phyloP scores from a whole-genome alignment of 306 rosid genomes.

The Glycine soja region DNA sequence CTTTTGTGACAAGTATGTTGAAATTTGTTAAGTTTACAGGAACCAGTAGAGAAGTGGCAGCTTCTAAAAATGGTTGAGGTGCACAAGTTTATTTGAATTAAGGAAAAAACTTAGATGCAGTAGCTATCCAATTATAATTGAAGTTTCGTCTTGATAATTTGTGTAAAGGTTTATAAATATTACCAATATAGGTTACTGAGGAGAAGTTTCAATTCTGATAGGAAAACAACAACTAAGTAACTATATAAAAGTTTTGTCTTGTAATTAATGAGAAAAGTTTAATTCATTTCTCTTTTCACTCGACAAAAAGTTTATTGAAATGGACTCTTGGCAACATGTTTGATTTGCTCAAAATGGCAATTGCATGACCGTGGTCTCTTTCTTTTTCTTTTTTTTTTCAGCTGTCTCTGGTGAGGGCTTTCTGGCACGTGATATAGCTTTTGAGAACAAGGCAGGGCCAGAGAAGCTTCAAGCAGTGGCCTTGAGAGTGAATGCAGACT shows the following conservation, averaged over 20 bases:
- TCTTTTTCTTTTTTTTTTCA: slow-evolving; percentile 26
- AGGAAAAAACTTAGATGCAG: not conserved
- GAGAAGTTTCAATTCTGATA: no score
- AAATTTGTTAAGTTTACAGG: not conserved
- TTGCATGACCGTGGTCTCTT: slow-evolving; percentile 1
- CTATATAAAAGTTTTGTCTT: no score
- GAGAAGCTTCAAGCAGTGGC: slow-evolving; percentile 84
- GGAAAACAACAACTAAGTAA: no score
- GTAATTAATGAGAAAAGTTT: no score
- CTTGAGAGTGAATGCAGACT: slow-evolving; percentile 74
- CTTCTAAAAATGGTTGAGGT: not conserved
- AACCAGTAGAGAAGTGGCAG: not conserved
- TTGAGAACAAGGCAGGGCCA: slow-evolving; percentile 77
- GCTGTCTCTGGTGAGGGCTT: slow-evolving; percentile 85
- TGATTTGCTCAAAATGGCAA: not conserved
- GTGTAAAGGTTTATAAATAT: no score
- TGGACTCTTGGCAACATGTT: no score
- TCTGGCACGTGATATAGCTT: slow-evolving; percentile 72
- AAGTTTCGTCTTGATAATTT: no score
- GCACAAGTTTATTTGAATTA: not conserved
- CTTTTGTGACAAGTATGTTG: no score
- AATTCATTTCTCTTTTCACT: no score
- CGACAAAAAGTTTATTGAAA: no score
- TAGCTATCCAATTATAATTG: no score
- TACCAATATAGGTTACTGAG: no score